Evolutionary conservation across 1,139 yeast genomes (phyloP).

Genomic region (Hemisphaericaspora lyxosophila): DNA sequence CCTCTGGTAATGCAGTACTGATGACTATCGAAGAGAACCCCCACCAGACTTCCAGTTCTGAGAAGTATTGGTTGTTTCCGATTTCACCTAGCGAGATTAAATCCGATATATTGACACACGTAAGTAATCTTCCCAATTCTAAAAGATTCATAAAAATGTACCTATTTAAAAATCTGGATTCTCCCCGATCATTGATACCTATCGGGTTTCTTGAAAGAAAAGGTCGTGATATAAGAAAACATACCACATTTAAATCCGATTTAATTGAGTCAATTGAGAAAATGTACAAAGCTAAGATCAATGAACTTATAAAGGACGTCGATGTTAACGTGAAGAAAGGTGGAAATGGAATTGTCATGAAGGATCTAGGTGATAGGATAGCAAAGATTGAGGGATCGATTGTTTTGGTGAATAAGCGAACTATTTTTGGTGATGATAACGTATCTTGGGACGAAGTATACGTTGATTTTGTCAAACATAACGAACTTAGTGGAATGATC

Average conservation of each 20-base stretch:
- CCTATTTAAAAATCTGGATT: slow-evolving; percentile 4
- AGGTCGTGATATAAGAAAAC: neutral
- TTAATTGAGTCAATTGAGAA: slow-evolving; percentile 14
- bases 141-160: slow-evolving; percentile 8
- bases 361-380: slow-evolving; percentile 5
- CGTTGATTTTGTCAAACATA: slow-evolving; percentile 9
- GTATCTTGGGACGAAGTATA: slow-evolving; percentile 2
- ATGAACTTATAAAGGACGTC: slow-evolving; percentile 7
- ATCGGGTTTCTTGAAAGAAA: slow-evolving; percentile 4
- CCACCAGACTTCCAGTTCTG: neutral
- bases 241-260: neutral
- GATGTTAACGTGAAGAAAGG: slow-evolving; percentile 2
- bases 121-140: slow-evolving; percentile 15
- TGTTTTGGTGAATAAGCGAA: slow-evolving; percentile 5
- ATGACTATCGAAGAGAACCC: slow-evolving; percentile 16
- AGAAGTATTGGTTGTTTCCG: neutral
- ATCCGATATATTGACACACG: neutral
- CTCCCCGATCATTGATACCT: slow-evolving; percentile 5
- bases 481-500: slow-evolving; percentile 9
- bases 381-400: neutral
- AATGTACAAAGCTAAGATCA: slow-evolving; percentile 15
- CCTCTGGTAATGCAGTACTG: slow-evolving; percentile 25
- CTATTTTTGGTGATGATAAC: neutral
- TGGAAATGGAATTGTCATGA: slow-evolving; percentile 10
- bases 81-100: neutral